These are phyloP conservation scores for Euphorbia celastroides DNA, from an alignment of 441 rosid species.

Conservation along the genomic window DNA sequence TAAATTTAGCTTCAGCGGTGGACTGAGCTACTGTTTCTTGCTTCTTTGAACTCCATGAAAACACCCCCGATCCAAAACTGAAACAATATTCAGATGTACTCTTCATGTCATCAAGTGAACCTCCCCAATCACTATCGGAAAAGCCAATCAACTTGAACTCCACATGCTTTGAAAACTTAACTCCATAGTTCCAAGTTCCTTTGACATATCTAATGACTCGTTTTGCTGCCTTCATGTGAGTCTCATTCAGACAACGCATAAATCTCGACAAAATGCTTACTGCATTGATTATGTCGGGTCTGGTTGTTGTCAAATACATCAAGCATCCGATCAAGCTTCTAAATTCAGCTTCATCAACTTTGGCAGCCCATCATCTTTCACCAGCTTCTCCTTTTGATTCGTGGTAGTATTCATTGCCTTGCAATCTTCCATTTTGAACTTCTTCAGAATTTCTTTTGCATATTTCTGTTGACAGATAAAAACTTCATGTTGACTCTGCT, in stretches of 20 bases:
- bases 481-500: not conserved
- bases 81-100: not conserved
- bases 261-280: not conserved
- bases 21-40: not conserved
- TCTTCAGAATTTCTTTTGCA: not conserved
- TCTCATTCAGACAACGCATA: not conserved
- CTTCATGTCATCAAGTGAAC: not conserved
- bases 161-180: not conserved
- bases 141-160: not conserved
- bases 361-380: not conserved
- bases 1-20: not conserved
- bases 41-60: not conserved
- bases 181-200: not conserved
- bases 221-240: not conserved
- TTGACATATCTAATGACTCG: not conserved
- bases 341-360: not conserved
- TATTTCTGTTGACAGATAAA: not conserved
- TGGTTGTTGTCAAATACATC: not conserved
- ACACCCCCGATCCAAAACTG: not conserved
- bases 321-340: not conserved
- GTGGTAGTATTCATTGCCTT: not conserved
- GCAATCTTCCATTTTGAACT: not conserved
- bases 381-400: not conserved
- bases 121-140: not conserved
- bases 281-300: not conserved